A percentile compares a stretch with the other conserved stretches of the same genome.
Conservation (phyloP, 2,329 filamentous ascomycete species). For the Fusarium piperis region DNA sequence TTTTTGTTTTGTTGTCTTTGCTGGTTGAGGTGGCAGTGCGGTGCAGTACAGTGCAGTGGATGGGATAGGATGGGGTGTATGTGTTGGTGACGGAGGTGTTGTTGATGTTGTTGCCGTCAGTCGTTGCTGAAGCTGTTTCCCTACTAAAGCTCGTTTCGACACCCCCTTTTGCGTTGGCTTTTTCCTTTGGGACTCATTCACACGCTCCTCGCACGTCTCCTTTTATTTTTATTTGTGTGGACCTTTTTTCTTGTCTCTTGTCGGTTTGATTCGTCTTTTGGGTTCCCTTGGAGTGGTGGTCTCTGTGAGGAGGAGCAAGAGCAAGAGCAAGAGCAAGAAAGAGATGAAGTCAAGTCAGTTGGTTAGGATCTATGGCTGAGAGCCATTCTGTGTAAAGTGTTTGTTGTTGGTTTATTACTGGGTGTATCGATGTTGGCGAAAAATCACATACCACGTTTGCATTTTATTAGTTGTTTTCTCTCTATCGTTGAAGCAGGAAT, state of each 20-base stretch:
- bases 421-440: conserved; percentile 43
- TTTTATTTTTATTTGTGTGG: conserved; percentile 30
- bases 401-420: conserved; percentile 29
- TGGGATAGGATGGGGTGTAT: neutral
- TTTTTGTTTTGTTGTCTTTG: conserved; percentile 32
- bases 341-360: neutral
- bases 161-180: conserved; percentile 23
- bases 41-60: too few relatives aligned
- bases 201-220: conserved; percentile 23
- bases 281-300: neutral
- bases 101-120: neutral
- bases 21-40: conserved; percentile 26
- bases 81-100: neutral
- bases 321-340: neutral
- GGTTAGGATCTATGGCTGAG: conserved; percentile 13
- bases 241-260: conserved; percentile 29
- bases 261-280: conserved; percentile 12
- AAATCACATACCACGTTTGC: conserved; percentile 43
- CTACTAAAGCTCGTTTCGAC: conserved; percentile 23
- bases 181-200: conserved; percentile 18
- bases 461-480: conserved; percentile 25
- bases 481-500: conserved; percentile 26
- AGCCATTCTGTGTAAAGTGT: conserved; percentile 35
- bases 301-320: neutral
- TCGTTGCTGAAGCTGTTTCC: conserved; percentile 15